Evolutionary conservation across 495 filamentous ascomycete genomes (phyloP), one percentile per base, ranked within the genome.

Genomic region (Apodospora peruviana): DNA sequence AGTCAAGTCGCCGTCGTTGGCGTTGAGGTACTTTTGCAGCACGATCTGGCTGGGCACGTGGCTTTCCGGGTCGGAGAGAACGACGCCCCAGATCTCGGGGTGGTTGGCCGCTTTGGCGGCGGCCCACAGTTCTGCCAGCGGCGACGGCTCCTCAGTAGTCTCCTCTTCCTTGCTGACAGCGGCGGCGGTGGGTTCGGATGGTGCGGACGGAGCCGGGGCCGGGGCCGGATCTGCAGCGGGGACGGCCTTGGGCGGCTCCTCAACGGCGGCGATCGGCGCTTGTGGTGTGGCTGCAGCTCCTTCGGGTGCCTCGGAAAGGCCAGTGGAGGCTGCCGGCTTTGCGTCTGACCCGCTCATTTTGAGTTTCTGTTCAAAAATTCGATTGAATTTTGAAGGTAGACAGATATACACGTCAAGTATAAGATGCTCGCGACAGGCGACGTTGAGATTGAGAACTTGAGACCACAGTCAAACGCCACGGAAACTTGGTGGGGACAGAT

Each of bases 21-120:
- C 90, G 48, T 90, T 86, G 24, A 96, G 79, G 68, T 90, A 95
- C 71, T 95, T 96, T 60, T 94, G 88, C 43, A 95, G 66, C 39
- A 96, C 78, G 50, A 94, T 81, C 57, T 81, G 80, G n/a, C 84
- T 91, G 38, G 80, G 83, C 37, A 90, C 70, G 57, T 87, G 77
- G 4, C 59, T 68, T 0, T 56, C 62, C 14, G 71, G 71, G 35
- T 80, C 77, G 42, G 73, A 72, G 40, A 80, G 64, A 8, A 70
- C 65, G 35, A 95, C 78, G 11, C 90, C 90, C 82, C 88, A 95
- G 71, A 94, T 81, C 65, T 93, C 87, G 34, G 67, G 61, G 58
- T 91, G 75, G 25, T 57, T 57, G 41, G 57, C 51, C 4, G 54
- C 53, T 51, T 70, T 50, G 32, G 62, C 68, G 14, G 53, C 52